Evolutionary conservation across 208 protist genomes (phyloP).

Genomic region (Spongospora subterranea): DNA sequence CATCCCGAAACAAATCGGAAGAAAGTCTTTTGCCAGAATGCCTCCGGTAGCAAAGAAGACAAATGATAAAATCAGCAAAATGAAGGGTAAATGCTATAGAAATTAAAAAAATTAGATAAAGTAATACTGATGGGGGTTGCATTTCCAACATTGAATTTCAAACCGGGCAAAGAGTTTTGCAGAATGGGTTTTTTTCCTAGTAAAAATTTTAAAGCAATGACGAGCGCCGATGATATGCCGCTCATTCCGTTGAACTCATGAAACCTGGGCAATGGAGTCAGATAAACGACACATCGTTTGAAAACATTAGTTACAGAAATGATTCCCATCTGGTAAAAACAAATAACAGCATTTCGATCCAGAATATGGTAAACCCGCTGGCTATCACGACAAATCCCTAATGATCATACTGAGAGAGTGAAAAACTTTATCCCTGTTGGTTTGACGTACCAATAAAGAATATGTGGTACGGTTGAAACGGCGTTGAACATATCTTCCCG

Average conservation of each 20-base stretch:
- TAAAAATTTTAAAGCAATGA: conserved; percentile 3
- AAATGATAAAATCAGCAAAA: background rate
- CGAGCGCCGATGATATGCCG: background rate
- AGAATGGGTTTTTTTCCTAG: background rate
- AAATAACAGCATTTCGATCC: conserved; percentile 39
- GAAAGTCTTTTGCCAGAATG: conserved; percentile 1
- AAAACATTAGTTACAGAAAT: background rate
- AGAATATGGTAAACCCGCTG: conserved; percentile 1
- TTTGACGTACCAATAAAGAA: background rate
- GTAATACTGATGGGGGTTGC: background rate
- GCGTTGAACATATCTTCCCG: conserved; percentile 38
- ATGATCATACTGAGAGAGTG: background rate
- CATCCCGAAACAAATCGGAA: background rate
- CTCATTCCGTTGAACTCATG: conserved; percentile 34
- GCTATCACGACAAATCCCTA: conserved; percentile 14
- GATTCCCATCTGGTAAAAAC: conserved; percentile 30
- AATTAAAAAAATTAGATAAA: background rate
- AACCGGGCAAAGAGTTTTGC: background rate
- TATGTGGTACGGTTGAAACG: background rate
- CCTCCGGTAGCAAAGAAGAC: background rate
- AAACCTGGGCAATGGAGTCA: background rate
- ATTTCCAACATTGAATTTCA: conserved; percentile 19
- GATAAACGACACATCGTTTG: background rate
- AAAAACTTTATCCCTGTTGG: background rate
- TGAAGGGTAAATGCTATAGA: conserved; percentile 28